phyloP scores from a whole-genome alignment of 495 filamentous ascomycete species.

The Podospora appendiculata region DNA sequence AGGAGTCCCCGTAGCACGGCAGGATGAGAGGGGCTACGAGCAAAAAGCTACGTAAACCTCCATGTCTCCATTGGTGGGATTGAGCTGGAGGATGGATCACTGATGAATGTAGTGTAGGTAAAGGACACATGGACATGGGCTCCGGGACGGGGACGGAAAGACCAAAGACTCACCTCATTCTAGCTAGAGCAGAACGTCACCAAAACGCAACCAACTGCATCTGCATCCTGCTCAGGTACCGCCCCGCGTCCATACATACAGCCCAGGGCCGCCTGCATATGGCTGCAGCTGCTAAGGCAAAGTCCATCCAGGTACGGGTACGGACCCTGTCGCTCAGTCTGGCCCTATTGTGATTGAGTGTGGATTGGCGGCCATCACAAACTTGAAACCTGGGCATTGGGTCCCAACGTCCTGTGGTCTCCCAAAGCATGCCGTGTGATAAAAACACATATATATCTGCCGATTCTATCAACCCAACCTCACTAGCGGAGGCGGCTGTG shows the following conservation, averaged over 20 bases:
- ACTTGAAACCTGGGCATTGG: slow-evolving; percentile 12
- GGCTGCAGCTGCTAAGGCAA: slow-evolving; percentile 10
- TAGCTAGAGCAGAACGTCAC: neutral
- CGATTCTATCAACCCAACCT: neutral
- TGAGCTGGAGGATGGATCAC: neutral
- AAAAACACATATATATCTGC: slow-evolving; percentile 2
- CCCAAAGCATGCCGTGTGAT: neutral
- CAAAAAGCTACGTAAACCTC: neutral
- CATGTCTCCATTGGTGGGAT: neutral
- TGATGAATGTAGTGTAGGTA: neutral
- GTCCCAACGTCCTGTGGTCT: neutral
- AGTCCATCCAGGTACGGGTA: slow-evolving; percentile 5
- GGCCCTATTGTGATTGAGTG: neutral
- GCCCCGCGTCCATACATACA: neutral
- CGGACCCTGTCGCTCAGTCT: neutral
- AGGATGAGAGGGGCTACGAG: no score
- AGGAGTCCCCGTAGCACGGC: no score
- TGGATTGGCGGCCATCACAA: neutral
- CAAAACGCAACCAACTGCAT: neutral
- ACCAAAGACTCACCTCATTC: no score
- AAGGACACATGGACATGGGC: slow-evolving; percentile 1
- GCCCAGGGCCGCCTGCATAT: slow-evolving; percentile 4
- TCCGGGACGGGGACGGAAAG: neutral
- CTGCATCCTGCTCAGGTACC: slow-evolving; percentile 7
- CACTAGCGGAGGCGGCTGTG: no score